Conservation (phyloP, 257 asterid genomes). For the Linderniella brevidens region DNA sequence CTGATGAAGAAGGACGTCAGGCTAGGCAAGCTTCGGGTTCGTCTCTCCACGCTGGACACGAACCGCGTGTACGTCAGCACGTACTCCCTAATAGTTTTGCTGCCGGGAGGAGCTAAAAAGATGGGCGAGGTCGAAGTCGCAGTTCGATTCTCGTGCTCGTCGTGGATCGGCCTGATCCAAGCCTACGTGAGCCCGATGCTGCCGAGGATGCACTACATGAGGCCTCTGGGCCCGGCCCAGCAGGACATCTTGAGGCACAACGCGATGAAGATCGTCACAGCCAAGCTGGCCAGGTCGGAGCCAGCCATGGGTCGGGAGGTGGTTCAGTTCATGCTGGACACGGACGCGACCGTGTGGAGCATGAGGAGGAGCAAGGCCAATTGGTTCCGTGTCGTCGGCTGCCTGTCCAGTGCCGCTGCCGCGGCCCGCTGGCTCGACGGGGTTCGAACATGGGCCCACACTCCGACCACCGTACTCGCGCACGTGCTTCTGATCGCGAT, state of each 20-base stretch:
- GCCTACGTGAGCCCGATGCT: conserved; percentile 60
- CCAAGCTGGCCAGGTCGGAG: conserved; percentile 62
- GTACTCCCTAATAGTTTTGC: conserved; percentile 42
- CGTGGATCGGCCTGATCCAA: conserved; percentile 69
- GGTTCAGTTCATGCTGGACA: conserved; percentile 74
- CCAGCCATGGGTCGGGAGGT: conserved; percentile 81
- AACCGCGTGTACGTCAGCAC: conserved; percentile 64
- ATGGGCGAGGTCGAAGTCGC: conserved; percentile 90
- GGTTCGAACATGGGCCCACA: conserved; percentile 49
- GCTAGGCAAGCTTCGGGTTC: conserved; percentile 67
- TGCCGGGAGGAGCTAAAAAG: conserved; percentile 64
- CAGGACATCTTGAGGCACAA: conserved; percentile 66
- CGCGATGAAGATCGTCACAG: conserved; percentile 62
- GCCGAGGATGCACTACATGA: conserved; percentile 84
- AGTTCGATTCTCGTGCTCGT: conserved; percentile 54
- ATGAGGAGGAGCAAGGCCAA: conserved; percentile 90
- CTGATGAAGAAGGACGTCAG: conserved; percentile 51
- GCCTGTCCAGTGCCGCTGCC: conserved; percentile 53
- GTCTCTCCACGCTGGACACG: conserved; percentile 68
- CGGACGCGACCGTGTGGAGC: conserved; percentile 83
- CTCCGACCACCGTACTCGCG: conserved; percentile 53
- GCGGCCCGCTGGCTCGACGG: conserved; percentile 58
- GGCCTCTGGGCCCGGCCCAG: conserved; percentile 73
- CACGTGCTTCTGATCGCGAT: conserved; percentile 48
- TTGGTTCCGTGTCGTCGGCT: conserved; percentile 73